Evolutionary conservation across 495 filamentous ascomycete species (phyloP).

Genomic region (Aspergillus homomorphus): DNA sequence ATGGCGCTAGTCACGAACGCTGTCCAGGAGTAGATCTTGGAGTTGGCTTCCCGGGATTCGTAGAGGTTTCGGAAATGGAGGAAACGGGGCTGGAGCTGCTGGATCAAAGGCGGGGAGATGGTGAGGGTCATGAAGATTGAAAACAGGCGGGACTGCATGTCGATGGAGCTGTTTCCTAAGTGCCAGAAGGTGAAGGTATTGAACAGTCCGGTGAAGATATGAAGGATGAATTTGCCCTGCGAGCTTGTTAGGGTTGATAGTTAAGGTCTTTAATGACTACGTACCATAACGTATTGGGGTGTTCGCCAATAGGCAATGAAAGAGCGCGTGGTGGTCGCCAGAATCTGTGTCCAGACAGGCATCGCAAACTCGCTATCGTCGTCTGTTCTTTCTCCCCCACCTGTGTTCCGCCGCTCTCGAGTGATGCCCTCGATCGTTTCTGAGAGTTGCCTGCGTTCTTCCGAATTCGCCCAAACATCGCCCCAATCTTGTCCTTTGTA

Average conservation of each 20-base stretch:
- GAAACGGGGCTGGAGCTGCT: constrained; percentile 54
- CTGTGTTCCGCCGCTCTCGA: constrained; percentile 28
- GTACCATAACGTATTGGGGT: constrained; percentile 54
- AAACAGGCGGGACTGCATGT: constrained; percentile 65
- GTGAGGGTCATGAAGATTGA: constrained; percentile 71
- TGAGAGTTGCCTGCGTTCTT: constrained; percentile 40
- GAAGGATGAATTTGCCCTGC: constrained; percentile 57
- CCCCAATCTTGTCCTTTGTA: constrained; percentile 61
- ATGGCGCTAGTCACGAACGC: constrained; percentile 49
- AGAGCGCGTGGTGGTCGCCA: constrained; percentile 46
- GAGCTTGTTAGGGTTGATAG: constrained; percentile 5
- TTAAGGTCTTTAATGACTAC: constrained; percentile 1
- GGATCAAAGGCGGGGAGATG: constrained; percentile 58
- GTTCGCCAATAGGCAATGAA: constrained; percentile 60
- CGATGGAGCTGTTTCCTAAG: constrained; percentile 52
- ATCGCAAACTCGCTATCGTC: constrained; percentile 58
- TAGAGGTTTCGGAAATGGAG: constrained; percentile 47
- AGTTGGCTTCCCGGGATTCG: constrained; percentile 46
- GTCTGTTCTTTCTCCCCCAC: constrained; percentile 29
- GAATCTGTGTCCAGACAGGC: constrained; percentile 53
- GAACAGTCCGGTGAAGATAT: constrained; percentile 64
- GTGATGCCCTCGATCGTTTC: constrained; percentile 49
- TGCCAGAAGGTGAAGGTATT: constrained; percentile 66
- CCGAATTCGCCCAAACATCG: constrained; percentile 54
- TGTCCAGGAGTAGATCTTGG: constrained; percentile 53